Conservation (phyloP, 1,139 yeast species). For the Protomyces macrosporus region DNA sequence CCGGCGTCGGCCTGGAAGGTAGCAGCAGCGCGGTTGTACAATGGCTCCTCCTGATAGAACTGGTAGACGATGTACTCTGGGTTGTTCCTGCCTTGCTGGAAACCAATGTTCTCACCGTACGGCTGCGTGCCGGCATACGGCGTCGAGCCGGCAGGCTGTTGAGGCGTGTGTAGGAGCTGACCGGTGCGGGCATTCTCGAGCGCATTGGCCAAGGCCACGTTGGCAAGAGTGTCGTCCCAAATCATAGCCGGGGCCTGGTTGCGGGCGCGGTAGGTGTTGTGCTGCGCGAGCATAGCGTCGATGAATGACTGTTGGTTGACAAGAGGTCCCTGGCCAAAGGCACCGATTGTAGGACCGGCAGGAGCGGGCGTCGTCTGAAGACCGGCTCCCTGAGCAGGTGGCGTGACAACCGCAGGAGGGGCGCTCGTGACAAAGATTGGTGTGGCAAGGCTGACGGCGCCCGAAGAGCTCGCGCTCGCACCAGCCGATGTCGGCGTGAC, state of each 20-base stretch:
- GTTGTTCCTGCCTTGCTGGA: conserved; percentile 42
- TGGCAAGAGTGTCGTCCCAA: conserved; percentile 62
- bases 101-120: conserved; percentile 68
- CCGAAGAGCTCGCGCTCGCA: conserved; percentile 28
- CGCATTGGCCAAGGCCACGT: conserved; percentile 47
- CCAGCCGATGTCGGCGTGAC: conserved; percentile 29
- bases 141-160: conserved; percentile 53
- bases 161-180: conserved; percentile 59
- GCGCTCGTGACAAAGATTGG: conserved; percentile 1
- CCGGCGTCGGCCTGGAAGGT: conserved; percentile 46
- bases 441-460: conserved; percentile 12
- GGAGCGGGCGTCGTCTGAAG: not conserved
- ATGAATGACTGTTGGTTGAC: conserved; percentile 17
- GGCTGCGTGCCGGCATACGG: conserved; percentile 40
- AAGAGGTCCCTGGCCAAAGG: conserved; percentile 33
- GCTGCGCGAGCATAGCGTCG: conserved; percentile 46
- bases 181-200: conserved; percentile 61
- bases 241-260: conserved; percentile 57
- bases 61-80: conserved; percentile 58
- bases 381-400: not conserved
- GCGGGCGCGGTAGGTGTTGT: conserved; percentile 61
- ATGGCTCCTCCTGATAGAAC: conserved; percentile 70
- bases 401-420: conserved; percentile 26
- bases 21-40: conserved; percentile 51
- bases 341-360: conserved; percentile 19